Evolutionary conservation across 2,329 filamentous ascomycete genomes (phyloP), one percentile per base, ranked within the genome.

Genomic region (Leptographium wingfieldii): DNA sequence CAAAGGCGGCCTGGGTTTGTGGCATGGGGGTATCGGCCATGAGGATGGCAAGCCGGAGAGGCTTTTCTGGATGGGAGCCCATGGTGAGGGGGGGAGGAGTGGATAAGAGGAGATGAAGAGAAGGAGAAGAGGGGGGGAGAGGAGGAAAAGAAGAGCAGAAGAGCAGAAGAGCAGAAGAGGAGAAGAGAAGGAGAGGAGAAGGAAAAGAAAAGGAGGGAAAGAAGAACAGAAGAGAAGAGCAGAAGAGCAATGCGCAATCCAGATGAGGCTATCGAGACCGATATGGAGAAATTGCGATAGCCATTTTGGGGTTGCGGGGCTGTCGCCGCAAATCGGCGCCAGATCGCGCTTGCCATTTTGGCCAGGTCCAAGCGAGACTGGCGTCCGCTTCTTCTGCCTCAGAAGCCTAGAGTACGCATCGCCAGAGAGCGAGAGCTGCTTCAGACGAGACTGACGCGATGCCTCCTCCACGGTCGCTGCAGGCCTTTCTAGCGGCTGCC

Each of bases 1-100:
- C 82, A 72, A 87, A 91, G 67, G 82, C 82, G 59, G 78, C 78
- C 59, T 81, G 75, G 46, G 86, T 82, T 52, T 80, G 73, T 1
- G 83, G 80, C 56, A 87, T 77, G 1, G 90, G 90, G 1, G 82
- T 88, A 73, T 96, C 92, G 76, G 88, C 87, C 77, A 96, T 90
- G 66, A 97, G 84, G 66, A 97, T 81, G 55, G 92, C 91, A 72
- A 96, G 86, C 60, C 88, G 86, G 65, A 92, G 74, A 35, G 82
- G 81, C n/a, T 46, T 46, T 9, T 46, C 43, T 1, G 5, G 16
- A 9, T 46, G 19, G 43, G 43, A 46, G 43, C 43, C 43, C 43
- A 46, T 46, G 43, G 10, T n/a, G 43, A 43, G 40, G 19, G 14
- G 19, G 14, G 7, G 43, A 22, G 14, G 43, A 46, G 43, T 2